Base-by-base conservation (phyloP, 768 basidiomycete genomes). In the Psilocybe cubensis region DNA sequence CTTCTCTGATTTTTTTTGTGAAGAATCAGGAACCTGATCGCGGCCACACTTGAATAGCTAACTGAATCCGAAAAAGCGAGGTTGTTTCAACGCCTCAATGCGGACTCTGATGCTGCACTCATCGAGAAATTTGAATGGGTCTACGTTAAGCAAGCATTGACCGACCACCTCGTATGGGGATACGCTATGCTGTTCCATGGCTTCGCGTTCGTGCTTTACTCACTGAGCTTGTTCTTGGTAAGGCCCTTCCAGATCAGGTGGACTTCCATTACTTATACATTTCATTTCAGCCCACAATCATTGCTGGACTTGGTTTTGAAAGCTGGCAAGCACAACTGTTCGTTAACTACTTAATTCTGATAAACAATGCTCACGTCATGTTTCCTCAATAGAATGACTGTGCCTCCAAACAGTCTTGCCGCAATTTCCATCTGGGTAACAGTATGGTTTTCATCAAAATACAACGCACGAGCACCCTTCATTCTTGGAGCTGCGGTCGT, bases 111-210 rank as follows among this genome's bases (percentile, higher is more conserved):
- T 64, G 79, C 83, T 2, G 82, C 73, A 1, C 72, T 76, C 31
- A 62, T 77, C 18, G 86, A 87, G 60, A 72, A 72, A 23, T 87
- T 88, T 56, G 74, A 79, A 33, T 87, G 86, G 85, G 62, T 68
- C 40, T 83, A 80, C 44, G 85, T 86, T 38, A 71, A 72, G 12
- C 83, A 85, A 59, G 84, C 84, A 6, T 73, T 85, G 58, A 76
- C 70, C 44, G 84, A 88, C 60, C 85, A 80, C 56, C 71, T 86
- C 14, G 81, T 84, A 12, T 85, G 84, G 82, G 80, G 73, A 3
- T 87, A 87, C 65, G 83, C 83, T 0, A 63, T 85, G 18, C 71
- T 86, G 1, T 86, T 86, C 69, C 85, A 87, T 57, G 84, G 82
- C 1, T 85, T 82, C 62, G 80, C 86, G 2, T 85, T 84, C 60